These are phyloP conservation scores for Kodamaea plutei DNA, from an alignment of 1,139 yeast genomes.

Conservation along the genomic window DNA sequence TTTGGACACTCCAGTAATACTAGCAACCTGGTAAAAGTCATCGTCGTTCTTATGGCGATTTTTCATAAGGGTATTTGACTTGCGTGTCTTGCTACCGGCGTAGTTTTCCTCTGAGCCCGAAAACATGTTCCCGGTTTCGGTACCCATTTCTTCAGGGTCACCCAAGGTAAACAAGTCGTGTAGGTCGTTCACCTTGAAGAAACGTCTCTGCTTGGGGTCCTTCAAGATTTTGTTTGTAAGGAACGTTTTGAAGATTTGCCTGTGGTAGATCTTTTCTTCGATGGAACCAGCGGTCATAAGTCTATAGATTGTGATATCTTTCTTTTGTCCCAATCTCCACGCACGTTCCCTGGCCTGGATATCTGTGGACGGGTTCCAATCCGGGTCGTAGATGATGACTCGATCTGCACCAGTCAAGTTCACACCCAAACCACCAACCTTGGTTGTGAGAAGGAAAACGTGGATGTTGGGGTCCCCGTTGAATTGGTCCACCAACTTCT, in stretches of 20 bases:
- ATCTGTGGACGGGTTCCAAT: conserved; percentile 98
- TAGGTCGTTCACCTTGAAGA: conserved; percentile 86
- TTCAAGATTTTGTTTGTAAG: conserved; percentile 88
- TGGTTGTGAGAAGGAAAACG: conserved; percentile 80
- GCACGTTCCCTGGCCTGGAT: conserved; percentile 96
- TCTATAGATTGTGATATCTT: conserved; percentile 88
- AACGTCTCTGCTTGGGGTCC: conserved; percentile 91
- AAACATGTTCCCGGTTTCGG: conserved; percentile 64
- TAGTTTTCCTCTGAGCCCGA: conserved; percentile 45
- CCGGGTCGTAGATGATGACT: conserved; percentile 93
- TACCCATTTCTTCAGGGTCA: conserved; percentile 63
- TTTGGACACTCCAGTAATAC: conserved; percentile 51
- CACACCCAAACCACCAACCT: conserved; percentile 95
- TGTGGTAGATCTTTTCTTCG: conserved; percentile 93
- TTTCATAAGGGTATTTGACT: conserved; percentile 20
- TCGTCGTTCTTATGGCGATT: conserved; percentile 45
- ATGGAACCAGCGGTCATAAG: conserved; percentile 93
- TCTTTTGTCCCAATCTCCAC: conserved; percentile 94
- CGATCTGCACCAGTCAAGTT: conserved; percentile 94
- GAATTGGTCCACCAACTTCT: conserved; percentile 73
- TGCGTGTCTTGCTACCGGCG: conserved; percentile 23
- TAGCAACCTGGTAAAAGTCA: conserved; percentile 52
- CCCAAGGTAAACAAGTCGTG: conserved; percentile 87
- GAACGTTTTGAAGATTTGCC: conserved; percentile 94
- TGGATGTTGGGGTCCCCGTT: conserved; percentile 53